Evolutionary conservation across 768 basidiomycete genomes (phyloP).

Genomic region (Xerocomellus chrysenteron): DNA sequence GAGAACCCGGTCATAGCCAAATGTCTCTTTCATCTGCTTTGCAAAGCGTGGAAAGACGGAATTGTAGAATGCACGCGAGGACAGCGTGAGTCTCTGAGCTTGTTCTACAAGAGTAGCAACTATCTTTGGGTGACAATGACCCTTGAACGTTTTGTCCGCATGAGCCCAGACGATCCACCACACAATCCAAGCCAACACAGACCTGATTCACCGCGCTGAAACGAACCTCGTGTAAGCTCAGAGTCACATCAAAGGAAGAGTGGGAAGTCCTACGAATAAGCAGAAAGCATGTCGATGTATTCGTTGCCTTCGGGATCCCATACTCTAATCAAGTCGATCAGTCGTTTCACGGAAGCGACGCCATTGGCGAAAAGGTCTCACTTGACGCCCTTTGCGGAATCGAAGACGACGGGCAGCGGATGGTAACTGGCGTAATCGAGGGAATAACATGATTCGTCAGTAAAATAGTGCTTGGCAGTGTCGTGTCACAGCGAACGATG

Average conservation of each 20-base stretch:
- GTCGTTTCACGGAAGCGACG: not conserved
- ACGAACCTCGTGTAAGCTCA: conserved; percentile 2
- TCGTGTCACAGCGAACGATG: conserved; percentile 6
- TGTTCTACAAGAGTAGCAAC: conserved; percentile 79
- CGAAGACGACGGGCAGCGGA: conserved; percentile 92
- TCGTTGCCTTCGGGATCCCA: conserved; percentile 95
- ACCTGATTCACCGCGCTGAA: conserved; percentile 85
- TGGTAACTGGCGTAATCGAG: conserved; percentile 76
- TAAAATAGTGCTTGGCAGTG: conserved; percentile 17
- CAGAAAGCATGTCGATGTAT: conserved; percentile 97
- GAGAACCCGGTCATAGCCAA: conserved; percentile 92
- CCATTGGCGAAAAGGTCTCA: conserved; percentile 51
- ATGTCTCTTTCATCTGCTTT: conserved; percentile 75
- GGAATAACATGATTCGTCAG: conserved; percentile 39
- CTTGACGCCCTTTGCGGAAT: conserved; percentile 86
- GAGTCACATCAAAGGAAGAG: not conserved
- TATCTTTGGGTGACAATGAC: conserved; percentile 91
- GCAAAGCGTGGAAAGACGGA: conserved; percentile 89
- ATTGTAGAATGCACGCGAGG: conserved; percentile 96
- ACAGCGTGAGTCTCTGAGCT: conserved; percentile 86
- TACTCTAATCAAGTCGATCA: conserved; percentile 44
- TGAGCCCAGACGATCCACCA: conserved; percentile 14
- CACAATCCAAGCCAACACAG: conserved; percentile 26
- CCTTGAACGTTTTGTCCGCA: conserved; percentile 39
- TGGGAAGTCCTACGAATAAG: conserved; percentile 75